phyloP scores from a whole-genome alignment of 192 early-diverging fungal genomes.

The Coemansia sp. region DNA sequence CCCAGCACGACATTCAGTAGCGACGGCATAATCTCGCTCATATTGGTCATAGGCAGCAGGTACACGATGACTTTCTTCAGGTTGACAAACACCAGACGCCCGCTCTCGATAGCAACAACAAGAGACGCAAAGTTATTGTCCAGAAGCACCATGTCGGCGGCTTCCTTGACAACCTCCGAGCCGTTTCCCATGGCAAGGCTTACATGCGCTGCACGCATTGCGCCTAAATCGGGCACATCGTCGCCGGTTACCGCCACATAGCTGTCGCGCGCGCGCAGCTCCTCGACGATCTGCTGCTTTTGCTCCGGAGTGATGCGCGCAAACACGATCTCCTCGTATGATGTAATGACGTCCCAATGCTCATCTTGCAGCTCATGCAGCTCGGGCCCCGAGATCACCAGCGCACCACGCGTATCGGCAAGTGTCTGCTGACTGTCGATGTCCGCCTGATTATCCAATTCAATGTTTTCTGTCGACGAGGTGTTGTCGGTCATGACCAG shows the following conservation, averaged over 20 bases:
- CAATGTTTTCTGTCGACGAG: too few species aligned
- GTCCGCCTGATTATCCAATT: too few species aligned
- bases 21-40: constrained; percentile 76
- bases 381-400: constrained; percentile 71
- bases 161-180: constrained; percentile 75
- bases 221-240: constrained; percentile 89
- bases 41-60: constrained; percentile 73
- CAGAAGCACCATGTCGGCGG: constrained; percentile 65
- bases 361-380: constrained; percentile 58
- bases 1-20: constrained; percentile 79
- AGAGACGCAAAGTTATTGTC: constrained; percentile 70
- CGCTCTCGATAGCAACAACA: constrained; percentile 73
- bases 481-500: too few species aligned
- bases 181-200: constrained; percentile 87
- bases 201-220: constrained; percentile 87
- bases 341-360: constrained; percentile 70
- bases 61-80: constrained; percentile 85
- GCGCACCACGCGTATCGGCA: constrained; percentile 17
- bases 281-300: constrained; percentile 79
- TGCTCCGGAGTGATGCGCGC: constrained; percentile 87
- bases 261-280: constrained; percentile 67
- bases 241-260: constrained; percentile 90
- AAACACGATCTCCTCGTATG: constrained; percentile 80
- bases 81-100: constrained; percentile 85
- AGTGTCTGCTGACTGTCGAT: constrained; percentile 17